Evolutionary conservation across 2,329 filamentous ascomycete species (phyloP).

Genomic region (Chaetomium olivaceum): DNA sequence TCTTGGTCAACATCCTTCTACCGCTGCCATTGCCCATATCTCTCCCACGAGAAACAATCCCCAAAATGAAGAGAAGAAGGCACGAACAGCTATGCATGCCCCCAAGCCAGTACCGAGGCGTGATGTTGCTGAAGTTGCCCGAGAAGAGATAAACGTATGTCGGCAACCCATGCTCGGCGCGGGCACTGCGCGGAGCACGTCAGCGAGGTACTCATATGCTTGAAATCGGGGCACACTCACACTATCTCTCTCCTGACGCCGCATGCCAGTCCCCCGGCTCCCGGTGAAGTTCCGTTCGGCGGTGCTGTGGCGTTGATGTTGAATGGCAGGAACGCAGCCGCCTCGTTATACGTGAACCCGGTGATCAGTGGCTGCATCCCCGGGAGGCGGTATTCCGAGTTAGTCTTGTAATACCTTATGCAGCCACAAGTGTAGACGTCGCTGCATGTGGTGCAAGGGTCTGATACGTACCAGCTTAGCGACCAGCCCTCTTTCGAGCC

Average conservation of each 20-base stretch:
- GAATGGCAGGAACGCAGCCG: constrained; percentile 8
- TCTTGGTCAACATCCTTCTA: background rate
- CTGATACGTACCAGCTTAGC: background rate
- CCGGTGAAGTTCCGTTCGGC: background rate
- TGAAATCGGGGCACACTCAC: background rate
- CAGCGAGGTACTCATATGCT: background rate
- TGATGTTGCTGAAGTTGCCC: constrained; percentile 14
- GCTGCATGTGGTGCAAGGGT: background rate
- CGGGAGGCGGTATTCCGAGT: background rate
- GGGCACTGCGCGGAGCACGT: background rate
- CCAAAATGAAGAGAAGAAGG: background rate
- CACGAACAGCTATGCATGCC: constrained; percentile 14
- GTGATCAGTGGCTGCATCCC: constrained; percentile 1
- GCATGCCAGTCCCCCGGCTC: background rate
- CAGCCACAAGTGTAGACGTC: background rate
- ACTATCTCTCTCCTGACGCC: background rate
- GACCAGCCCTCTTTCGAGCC: constrained; percentile 8
- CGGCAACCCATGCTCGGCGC: background rate
- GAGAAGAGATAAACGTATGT: constrained; percentile 7
- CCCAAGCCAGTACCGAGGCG: constrained; percentile 13
- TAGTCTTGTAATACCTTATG: background rate
- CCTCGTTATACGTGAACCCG: constrained; percentile 7
- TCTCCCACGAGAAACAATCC: background rate
- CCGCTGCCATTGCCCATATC: background rate
- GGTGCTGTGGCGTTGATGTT: background rate